Evolutionary conservation across 2,329 filamentous ascomycete genomes (phyloP).

Genomic region (Calonectria hawksworthii): DNA sequence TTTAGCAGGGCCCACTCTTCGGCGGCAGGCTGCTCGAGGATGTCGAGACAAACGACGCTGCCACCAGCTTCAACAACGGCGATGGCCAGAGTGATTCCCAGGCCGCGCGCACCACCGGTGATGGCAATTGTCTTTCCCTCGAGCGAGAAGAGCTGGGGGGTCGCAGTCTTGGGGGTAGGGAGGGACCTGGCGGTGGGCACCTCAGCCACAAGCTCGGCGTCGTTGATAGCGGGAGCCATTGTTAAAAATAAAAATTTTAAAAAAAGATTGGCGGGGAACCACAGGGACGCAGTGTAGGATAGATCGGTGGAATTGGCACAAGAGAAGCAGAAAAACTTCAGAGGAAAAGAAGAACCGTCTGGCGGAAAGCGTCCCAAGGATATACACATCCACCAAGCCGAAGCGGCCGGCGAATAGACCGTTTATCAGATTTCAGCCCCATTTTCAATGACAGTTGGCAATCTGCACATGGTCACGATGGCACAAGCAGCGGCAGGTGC

Average conservation of each 20-base stretch:
- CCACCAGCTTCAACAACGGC: constrained; percentile 65
- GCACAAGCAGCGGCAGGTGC: constrained; percentile 22
- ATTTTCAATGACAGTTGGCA: constrained; percentile 4
- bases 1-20: constrained; percentile 58
- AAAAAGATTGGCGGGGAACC: not conserved
- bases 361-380: not conserved
- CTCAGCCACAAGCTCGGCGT: constrained; percentile 46
- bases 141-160: constrained; percentile 59
- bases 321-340: not conserved
- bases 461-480: constrained; percentile 11
- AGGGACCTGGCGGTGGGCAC: constrained; percentile 50
- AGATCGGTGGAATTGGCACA: not conserved
- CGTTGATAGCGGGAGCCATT: constrained; percentile 48
- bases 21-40: constrained; percentile 53
- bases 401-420: not conserved
- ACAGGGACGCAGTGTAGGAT: not conserved
- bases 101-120: constrained; percentile 65
- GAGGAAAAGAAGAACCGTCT: not conserved
- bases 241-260: not conserved
- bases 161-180: constrained; percentile 45
- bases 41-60: constrained; percentile 63
- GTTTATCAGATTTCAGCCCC: not conserved
- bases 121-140: constrained; percentile 60
- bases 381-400: constrained; percentile 13
- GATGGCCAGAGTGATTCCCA: constrained; percentile 64